Evolutionary conservation across 148 eudicot genomes (phyloP).

Genomic region (Drosera capensis): DNA sequence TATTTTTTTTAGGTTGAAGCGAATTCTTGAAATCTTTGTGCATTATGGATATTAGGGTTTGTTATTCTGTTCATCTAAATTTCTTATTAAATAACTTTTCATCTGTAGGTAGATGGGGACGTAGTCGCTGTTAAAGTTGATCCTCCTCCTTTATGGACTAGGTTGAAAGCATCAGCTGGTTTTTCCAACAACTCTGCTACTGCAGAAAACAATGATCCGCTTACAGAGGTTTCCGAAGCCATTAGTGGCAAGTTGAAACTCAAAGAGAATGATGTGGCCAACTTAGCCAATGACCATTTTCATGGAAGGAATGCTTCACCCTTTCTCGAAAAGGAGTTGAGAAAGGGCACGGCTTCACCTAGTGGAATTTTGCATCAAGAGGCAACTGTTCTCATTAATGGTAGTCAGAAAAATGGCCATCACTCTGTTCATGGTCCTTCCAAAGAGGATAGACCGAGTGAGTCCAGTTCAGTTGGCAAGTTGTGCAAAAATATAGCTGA

Average conservation of each 20-base stretch:
- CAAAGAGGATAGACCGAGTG: conserved; percentile 13
- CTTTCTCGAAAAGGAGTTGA: conserved; percentile 9
- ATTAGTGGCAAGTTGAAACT: conserved; percentile 24
- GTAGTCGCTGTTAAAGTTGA: conserved; percentile 64
- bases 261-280: conserved; percentile 24
- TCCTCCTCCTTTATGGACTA: conserved; percentile 54
- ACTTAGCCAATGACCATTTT: background rate
- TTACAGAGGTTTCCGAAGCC: conserved; percentile 12
- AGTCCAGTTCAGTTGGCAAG: conserved; percentile 28
- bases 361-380: conserved; percentile 12
- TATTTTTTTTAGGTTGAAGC: no score
- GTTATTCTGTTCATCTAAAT: no score
- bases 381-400: conserved; percentile 9
- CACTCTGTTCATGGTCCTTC: conserved; percentile 14
- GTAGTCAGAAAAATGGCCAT: conserved; percentile 13
- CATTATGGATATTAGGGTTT: no score
- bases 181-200: conserved; percentile 16
- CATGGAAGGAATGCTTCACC: conserved; percentile 6
- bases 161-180: conserved; percentile 63
- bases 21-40: no score
- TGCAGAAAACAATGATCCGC: conserved; percentile 13
- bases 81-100: conserved; percentile 4
- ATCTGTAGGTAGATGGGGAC: conserved; percentile 74
- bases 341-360: conserved; percentile 7
- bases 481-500: conserved; percentile 30